Base-by-base conservation (phyloP, 495 filamentous ascomycete species). In the Penicillium coffeae region DNA sequence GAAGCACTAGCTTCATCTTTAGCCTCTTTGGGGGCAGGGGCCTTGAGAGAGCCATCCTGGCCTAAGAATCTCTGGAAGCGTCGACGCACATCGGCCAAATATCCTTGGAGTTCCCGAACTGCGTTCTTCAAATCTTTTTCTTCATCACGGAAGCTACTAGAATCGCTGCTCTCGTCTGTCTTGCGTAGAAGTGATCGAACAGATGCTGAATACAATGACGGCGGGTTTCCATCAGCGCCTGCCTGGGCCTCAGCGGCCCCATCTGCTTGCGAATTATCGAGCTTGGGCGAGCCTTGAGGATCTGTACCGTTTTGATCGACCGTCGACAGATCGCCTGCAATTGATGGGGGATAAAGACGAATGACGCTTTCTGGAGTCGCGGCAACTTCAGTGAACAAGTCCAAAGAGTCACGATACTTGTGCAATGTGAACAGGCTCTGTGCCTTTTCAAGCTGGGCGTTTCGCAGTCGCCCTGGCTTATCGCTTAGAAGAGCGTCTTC, bases 311-410 rank as follows among this genome's bases (percentile, higher is more conserved):
- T 68, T 5, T 83, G 78, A 16, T 76, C 71, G 10, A 72, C 46
- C 51, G 61, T 72, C 0, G 89, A 87, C 0, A 93, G 70, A 13
- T 90, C 83, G 0, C 94, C 93, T 3, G 91, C 88, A 48, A 99
- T 91, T 15, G 81, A 73, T 50, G 70, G 83, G 7, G 93, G 93
- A 56, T 89, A 99, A 8, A 97, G 67, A 42, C 78, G 81, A 51
- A 99, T 86, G 1, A 96, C 92, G 48, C 86, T 79, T 64, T 94
- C 88, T 1, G 93, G 92, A 8, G 94, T 87, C 0, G 93, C 91
- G 40, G 87, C 80, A 2, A 96, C 86, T 18, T 91, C 84, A 7
- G 87, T 88, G 67, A 97, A 97, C 12, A 97, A 71, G 51, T 95
- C 90, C 63, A 99, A 72, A 5, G 90, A 85, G n/a, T 94, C 85